These are phyloP conservation scores for Ceratocystis cacaofunesta DNA, from an alignment of 2,329 filamentous ascomycete genomes.

Conservation along the genomic window DNA sequence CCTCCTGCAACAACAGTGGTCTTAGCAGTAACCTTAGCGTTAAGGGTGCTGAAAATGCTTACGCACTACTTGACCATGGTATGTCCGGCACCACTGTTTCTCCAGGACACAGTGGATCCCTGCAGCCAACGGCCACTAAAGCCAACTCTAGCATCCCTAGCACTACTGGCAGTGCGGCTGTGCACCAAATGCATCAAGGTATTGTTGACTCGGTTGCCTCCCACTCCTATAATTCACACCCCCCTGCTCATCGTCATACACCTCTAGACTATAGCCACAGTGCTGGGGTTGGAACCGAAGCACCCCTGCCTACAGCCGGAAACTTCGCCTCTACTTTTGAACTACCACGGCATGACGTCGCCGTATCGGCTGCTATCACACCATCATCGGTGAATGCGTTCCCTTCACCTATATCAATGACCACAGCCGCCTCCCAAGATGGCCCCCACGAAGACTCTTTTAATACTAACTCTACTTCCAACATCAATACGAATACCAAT, in stretches of 20 bases:
- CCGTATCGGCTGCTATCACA: constrained; percentile 1
- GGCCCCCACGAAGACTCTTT: background rate
- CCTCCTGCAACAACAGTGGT: background rate
- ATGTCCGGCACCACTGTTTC: constrained; percentile 1
- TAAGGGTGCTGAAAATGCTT: background rate
- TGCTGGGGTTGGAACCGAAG: background rate
- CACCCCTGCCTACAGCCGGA: constrained; percentile 1
- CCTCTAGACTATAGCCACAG: background rate
- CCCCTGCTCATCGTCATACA: background rate
- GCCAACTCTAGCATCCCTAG: background rate
- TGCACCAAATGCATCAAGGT: background rate
- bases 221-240: background rate
- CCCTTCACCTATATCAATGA: constrained; percentile 16
- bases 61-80: background rate
- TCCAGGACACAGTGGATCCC: constrained; percentile 8
- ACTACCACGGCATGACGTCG: constrained; percentile 14
- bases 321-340: constrained; percentile 1
- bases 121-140: background rate
- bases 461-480: background rate
- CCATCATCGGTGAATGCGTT: constrained; percentile 8
- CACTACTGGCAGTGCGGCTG: constrained; percentile 1
- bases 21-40: background rate
- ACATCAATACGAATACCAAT: no score
- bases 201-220: constrained; percentile 7
- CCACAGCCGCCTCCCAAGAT: constrained; percentile 10